Evolutionary conservation across 345 rosid genomes (phyloP).

Genomic region (Ceriops tagal): DNA sequence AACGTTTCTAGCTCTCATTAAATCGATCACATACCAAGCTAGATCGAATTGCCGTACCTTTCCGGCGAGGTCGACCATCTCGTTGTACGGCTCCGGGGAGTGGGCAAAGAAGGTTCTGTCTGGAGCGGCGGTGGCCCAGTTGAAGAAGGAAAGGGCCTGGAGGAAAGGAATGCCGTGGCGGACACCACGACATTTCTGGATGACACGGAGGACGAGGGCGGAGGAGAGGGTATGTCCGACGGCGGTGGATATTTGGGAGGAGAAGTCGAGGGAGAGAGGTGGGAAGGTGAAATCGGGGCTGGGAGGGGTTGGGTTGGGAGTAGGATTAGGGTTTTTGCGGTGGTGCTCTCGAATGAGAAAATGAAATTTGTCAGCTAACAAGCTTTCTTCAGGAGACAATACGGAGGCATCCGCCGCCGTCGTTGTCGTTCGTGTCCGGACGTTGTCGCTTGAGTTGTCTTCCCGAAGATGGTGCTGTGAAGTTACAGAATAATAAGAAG

Average conservation of each 20-base stretch:
- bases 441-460: conserved; percentile 16
- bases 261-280: conserved; percentile 59
- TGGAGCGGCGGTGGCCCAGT: conserved; percentile 54
- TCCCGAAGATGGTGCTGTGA: conserved; percentile 17
- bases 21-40: conserved; percentile 71
- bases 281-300: conserved; percentile 48
- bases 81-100: conserved; percentile 65
- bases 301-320: conserved; percentile 29
- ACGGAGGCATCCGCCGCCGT: conserved; percentile 9
- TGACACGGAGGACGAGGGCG: conserved; percentile 44
- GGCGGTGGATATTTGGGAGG: conserved; percentile 45
- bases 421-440: neutral
- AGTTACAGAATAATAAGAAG: conserved; percentile 10
- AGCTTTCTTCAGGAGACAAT: conserved; percentile 48
- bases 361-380: conserved; percentile 48
- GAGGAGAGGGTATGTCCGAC: conserved; percentile 36
- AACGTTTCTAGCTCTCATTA: conserved; percentile 62
- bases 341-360: conserved; percentile 73
- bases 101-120: conserved; percentile 30
- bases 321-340: conserved; percentile 59
- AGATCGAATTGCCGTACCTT: conserved; percentile 71
- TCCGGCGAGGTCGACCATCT: conserved; percentile 79
- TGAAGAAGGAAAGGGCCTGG: conserved; percentile 76
- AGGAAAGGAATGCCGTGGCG: conserved; percentile 81
- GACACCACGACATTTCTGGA: conserved; percentile 56